Evolutionary conservation across 768 basidiomycete species (phyloP).

Genomic region (Mycena chlorophos): DNA sequence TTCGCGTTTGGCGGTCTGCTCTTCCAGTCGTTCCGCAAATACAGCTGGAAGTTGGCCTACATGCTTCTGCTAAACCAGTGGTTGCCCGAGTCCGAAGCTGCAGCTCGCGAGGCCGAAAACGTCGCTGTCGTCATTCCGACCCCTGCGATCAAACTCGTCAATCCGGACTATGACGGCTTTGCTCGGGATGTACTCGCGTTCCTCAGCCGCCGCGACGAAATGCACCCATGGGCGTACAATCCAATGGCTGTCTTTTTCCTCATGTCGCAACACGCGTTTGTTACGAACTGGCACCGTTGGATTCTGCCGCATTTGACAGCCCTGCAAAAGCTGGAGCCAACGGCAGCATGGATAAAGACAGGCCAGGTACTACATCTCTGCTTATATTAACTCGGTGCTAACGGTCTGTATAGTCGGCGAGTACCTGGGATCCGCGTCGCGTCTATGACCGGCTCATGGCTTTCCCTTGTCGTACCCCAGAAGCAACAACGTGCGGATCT

Average conservation of each 20-base stretch:
- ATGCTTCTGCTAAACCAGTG: not conserved
- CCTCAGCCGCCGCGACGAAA: not conserved
- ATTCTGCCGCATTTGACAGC: not conserved
- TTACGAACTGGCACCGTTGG: not conserved
- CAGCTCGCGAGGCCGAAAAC: not conserved
- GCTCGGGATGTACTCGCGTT: not conserved
- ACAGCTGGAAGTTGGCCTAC: not conserved
- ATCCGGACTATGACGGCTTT: not conserved
- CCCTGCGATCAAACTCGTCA: not conserved
- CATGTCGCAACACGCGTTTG: not conserved
- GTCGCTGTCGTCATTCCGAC: not conserved
- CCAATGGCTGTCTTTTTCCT: not conserved
- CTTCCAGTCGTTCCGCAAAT: not conserved
- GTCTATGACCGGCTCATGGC: no score
- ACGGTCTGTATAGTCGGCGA: no score
- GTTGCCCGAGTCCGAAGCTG: not conserved
- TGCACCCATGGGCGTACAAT: not conserved
- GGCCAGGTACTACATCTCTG: no score
- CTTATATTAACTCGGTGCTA: no score
- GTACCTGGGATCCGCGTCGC: no score
- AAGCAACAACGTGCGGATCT: no score
- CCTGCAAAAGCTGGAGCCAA: no score
- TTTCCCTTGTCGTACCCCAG: no score
- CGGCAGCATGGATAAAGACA: no score
- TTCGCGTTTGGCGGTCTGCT: not conserved